Evolutionary conservation across 176 grass and related monocot genomes (phyloP), one percentile per base, ranked within the genome.

Genomic region (Cenchrus americanus): DNA sequence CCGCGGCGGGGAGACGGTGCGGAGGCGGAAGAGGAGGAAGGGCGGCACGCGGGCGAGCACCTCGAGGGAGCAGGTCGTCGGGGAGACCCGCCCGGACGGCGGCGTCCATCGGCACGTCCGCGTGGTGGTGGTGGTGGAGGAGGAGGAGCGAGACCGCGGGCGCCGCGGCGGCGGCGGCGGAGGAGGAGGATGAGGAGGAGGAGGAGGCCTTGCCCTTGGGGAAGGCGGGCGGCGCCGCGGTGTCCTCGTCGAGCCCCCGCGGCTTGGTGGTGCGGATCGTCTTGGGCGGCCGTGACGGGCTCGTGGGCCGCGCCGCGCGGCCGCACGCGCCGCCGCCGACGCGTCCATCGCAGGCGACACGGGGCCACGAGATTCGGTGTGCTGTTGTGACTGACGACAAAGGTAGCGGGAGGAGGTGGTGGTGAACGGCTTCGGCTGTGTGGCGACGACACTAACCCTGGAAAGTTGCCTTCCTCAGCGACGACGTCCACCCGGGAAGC

Each of bases 31-130:
- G 80, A 97, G 88, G 59, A 92, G 86, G 88, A 97, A 94, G 43
- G 95, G 95, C 71, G 95, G 90, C n/a, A 97, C 92, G 50, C 95
- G 88, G 27, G 92, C 95, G n/a, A 94, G 88, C 66, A 97, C 72
- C 80, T 97, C 95, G 13, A 90, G 75, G 76, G n/a, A 92, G 90
- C 26, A 94, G 84, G 76, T 97, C 95, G 53, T 97, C 92, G 3
- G 95, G 95, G 70, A 97, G 83, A 17, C 65, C 74, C 9, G 81
- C 72, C 95, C 95, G 94, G 78, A 97, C 83, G 69, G 22, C 13
- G 59, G 89, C 78, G 55, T 94, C 92, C 92, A 97, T 92, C 26
- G 57, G 91, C 52, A 86, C 89, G 86, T 97, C 95, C 40, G 88
- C 81, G 59, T 58, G 59, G 26, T 69, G 65, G 80, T 86, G 86